Evolutionary conservation across 768 basidiomycete genomes (phyloP).

Genomic region (Termitomyces sp.): DNA sequence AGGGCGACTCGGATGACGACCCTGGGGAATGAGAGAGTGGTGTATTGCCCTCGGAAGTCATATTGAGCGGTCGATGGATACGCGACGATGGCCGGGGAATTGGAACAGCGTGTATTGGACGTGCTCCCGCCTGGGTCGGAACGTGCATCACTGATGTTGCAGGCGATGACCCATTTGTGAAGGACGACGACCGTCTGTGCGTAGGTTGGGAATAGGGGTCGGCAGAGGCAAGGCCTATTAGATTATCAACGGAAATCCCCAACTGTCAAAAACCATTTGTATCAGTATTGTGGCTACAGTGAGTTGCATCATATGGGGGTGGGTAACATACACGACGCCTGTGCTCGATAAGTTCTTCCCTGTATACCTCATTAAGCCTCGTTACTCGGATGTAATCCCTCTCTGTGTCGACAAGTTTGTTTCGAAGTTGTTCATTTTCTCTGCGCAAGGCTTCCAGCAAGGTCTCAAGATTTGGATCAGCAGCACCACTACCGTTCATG

Average conservation of each 20-base stretch:
- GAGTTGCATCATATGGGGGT: not conserved
- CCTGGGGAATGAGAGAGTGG: slow-evolving; percentile 60
- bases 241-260: slow-evolving; percentile 73
- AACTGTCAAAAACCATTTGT: slow-evolving; percentile 39
- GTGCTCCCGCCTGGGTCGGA: slow-evolving; percentile 26
- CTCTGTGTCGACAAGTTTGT: slow-evolving; percentile 68
- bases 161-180: slow-evolving; percentile 40
- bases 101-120: slow-evolving; percentile 56
- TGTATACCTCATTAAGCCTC: slow-evolving; percentile 77
- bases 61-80: slow-evolving; percentile 51
- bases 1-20: slow-evolving; percentile 66
- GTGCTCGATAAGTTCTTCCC: slow-evolving; percentile 81
- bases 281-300: not conserved
- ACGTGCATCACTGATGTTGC: slow-evolving; percentile 41
- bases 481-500: slow-evolving; percentile 23
- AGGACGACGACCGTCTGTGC: slow-evolving; percentile 48
- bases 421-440: slow-evolving; percentile 77
- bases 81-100: slow-evolving; percentile 73
- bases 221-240: slow-evolving; percentile 64
- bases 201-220: slow-evolving; percentile 74
- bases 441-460: slow-evolving; percentile 74
- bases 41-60: slow-evolving; percentile 51
- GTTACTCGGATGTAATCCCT: slow-evolving; percentile 72
- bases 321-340: slow-evolving; percentile 60
- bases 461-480: slow-evolving; percentile 45